Conservation (phyloP, 2,329 filamentous ascomycete genomes). For the Pseudogymnoascus sp. region DNA sequence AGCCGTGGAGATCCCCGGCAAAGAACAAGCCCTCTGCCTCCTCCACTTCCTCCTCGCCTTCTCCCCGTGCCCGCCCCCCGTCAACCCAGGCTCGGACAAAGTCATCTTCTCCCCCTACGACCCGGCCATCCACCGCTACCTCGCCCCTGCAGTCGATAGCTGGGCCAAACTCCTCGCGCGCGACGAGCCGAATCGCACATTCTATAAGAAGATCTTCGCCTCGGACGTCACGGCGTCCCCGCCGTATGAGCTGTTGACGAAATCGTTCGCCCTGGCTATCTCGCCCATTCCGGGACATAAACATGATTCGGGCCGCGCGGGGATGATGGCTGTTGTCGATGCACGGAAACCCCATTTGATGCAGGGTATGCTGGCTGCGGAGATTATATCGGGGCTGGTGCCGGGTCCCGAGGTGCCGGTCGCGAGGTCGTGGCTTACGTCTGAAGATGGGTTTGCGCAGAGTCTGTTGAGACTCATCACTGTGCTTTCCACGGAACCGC, state of each 20-base stretch:
- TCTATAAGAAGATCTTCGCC: constrained; percentile 74
- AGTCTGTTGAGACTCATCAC: constrained; percentile 70
- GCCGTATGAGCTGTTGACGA: constrained; percentile 73
- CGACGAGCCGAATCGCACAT: constrained; percentile 83
- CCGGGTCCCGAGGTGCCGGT: constrained; percentile 63
- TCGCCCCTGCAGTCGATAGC: constrained; percentile 81
- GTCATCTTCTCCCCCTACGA: constrained; percentile 76
- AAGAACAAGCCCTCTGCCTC: constrained; percentile 79
- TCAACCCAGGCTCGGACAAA: constrained; percentile 39
- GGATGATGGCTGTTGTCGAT: constrained; percentile 61
- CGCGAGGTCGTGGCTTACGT: constrained; percentile 72
- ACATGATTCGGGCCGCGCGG: constrained; percentile 43
- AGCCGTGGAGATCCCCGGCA: constrained; percentile 69
- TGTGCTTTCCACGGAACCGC: constrained; percentile 42
- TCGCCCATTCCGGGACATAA: constrained; percentile 68
- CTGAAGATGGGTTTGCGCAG: constrained; percentile 73
- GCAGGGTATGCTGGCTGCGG: constrained; percentile 83
- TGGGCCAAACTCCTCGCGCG: constrained; percentile 85
- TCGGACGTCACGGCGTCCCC: constrained; percentile 56
- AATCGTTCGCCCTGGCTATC: constrained; percentile 78
- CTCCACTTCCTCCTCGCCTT: constrained; percentile 88
- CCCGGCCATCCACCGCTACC: constrained; percentile 73
- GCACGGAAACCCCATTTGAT: constrained; percentile 80
- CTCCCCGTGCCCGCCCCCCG: constrained; percentile 68
- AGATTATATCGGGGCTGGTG: constrained; percentile 72